Evolutionary conservation across 2,329 filamentous ascomycete species (phyloP).

Genomic region (Penicillium sp.): DNA sequence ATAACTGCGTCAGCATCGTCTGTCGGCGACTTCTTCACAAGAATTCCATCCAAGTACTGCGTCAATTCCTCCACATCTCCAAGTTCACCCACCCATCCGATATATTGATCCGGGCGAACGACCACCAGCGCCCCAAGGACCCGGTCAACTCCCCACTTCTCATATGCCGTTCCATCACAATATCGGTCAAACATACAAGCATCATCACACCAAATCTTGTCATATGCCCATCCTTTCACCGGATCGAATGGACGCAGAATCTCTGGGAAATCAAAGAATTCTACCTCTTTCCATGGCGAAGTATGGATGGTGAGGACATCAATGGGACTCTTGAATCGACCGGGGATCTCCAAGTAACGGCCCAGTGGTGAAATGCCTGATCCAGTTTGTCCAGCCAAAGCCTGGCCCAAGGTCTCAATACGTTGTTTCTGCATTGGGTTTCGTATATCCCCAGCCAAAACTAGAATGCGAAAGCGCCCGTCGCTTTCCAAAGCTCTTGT

Average conservation of each 20-base stretch:
- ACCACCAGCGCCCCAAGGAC: conserved; percentile 24
- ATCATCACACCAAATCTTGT: conserved; percentile 58
- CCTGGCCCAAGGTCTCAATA: conserved; percentile 50
- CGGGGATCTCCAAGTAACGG: conserved; percentile 39
- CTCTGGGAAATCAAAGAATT: conserved; percentile 53
- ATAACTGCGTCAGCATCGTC: background rate
- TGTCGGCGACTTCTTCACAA: conserved; percentile 9
- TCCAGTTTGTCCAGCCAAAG: conserved; percentile 30
- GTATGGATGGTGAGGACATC: conserved; percentile 64
- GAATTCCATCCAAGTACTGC: conserved; percentile 25
- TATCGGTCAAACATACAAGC: conserved; percentile 23
- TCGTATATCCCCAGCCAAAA: conserved; percentile 63
- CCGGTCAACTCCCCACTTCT: conserved; percentile 28
- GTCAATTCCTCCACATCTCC: conserved; percentile 25
- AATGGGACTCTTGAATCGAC: conserved; percentile 51
- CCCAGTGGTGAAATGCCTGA: conserved; percentile 40
- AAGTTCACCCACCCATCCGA: conserved; percentile 31
- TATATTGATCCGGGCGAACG: conserved; percentile 31
- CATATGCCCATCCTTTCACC: conserved; percentile 56
- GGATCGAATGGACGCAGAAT: conserved; percentile 51
- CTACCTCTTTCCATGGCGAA: conserved; percentile 50
- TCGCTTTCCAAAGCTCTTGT: conserved; percentile 33
- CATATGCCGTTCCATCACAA: conserved; percentile 29
- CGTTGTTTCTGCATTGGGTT: conserved; percentile 45
- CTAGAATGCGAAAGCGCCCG: conserved; percentile 38